Evolutionary conservation across 2,329 filamentous ascomycete genomes (phyloP).

Genomic region (Fusarium protoensiforme): DNA sequence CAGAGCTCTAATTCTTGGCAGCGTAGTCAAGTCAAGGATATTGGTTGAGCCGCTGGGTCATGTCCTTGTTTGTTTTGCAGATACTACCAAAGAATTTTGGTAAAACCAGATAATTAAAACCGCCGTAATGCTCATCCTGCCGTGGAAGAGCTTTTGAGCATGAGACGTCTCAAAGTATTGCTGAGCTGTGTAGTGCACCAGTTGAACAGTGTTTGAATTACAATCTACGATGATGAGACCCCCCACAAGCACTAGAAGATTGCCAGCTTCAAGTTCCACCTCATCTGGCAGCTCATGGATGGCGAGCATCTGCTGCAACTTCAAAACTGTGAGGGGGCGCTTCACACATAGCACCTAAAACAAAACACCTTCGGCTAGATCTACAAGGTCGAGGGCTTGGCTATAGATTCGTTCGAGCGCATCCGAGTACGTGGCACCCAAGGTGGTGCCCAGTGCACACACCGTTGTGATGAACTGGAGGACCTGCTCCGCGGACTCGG

Average conservation of each 20-base stretch:
- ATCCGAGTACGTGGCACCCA: not conserved
- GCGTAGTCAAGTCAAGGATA: not conserved
- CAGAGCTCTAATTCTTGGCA: not conserved
- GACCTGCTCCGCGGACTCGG: not conserved
- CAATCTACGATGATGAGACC: not conserved
- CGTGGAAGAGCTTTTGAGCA: not conserved
- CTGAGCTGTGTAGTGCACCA: not conserved
- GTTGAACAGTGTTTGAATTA: not conserved
- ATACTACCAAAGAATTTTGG: not conserved
- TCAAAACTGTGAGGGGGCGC: not conserved
- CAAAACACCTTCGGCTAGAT: conserved; percentile 1
- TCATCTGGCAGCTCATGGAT: not conserved
- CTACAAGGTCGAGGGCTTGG: not conserved
- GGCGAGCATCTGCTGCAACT: conserved; percentile 7
- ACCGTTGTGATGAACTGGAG: not conserved
- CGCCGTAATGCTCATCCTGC: not conserved
- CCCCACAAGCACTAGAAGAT: not conserved
- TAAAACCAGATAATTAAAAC: not conserved
- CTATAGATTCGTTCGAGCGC: not conserved
- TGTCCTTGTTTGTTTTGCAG: not conserved
- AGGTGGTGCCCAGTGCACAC: not conserved
- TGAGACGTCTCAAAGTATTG: not conserved
- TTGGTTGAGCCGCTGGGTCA: not conserved
- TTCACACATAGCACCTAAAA: conserved; percentile 6
- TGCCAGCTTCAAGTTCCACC: not conserved